Conservation (phyloP, 1,284 basidiomycete genomes). For the Schizopora paradoxa region DNA sequence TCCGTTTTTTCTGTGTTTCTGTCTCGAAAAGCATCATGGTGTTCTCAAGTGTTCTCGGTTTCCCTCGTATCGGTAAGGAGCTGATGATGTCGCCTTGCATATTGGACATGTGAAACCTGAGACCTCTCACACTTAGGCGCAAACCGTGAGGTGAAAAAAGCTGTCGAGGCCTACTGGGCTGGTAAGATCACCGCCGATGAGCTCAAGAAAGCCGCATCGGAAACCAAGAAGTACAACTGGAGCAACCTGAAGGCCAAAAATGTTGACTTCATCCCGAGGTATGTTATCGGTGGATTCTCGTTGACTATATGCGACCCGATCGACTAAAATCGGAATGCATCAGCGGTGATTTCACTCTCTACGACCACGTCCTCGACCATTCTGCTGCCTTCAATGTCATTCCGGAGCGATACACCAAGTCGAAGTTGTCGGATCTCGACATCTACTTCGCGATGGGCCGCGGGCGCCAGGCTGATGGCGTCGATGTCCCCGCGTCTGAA, state of each 20-base stretch:
- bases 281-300: conserved; percentile 25
- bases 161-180: conserved; percentile 97
- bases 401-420: conserved; percentile 89
- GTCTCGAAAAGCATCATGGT: conserved; percentile 48
- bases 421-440: conserved; percentile 87
- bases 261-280: conserved; percentile 93
- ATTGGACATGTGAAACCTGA: conserved; percentile 4
- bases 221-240: conserved; percentile 91
- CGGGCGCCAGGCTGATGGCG: conserved; percentile 89
- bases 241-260: conserved; percentile 81
- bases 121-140: conserved; percentile 49
- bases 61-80: conserved; percentile 88
- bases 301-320: conserved; percentile 13
- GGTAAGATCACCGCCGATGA: conserved; percentile 89
- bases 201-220: conserved; percentile 84
- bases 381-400: conserved; percentile 96
- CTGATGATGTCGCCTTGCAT: conserved; percentile 1
- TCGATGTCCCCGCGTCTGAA: conserved; percentile 97
- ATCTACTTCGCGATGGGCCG: conserved; percentile 99
- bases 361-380: conserved; percentile 99
- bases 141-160: conserved; percentile 98
- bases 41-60: conserved; percentile 87
- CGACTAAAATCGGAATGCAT: conserved; percentile 21
- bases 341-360: conserved; percentile 97
- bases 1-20: conserved; percentile 5